A percentile compares a stretch with the other conserved stretches of the same genome.
These are phyloP conservation scores for Aquilaria malaccensis DNA, from an alignment of 345 rosid genomes.

Conservation along the genomic window DNA sequence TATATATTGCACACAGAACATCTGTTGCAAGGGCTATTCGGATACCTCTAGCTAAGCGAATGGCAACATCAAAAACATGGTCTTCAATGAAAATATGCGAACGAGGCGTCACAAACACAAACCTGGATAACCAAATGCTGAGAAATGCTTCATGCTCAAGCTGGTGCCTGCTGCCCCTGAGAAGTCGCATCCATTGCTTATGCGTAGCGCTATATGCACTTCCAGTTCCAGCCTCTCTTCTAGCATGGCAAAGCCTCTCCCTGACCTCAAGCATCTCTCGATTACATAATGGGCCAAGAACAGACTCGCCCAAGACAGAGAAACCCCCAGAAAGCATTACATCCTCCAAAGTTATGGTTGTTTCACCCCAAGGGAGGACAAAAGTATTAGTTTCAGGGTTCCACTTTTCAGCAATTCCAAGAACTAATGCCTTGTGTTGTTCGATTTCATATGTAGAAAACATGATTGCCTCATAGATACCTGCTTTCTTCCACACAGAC, in stretches of 20 bases:
- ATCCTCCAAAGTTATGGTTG: conserved; percentile 44
- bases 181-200: conserved; percentile 2
- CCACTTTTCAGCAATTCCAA: conserved; percentile 37
- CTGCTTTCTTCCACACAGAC: too few species aligned
- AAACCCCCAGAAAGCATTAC: conserved; percentile 32
- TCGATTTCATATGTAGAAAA: too few species aligned
- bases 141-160: conserved; percentile 45
- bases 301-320: conserved; percentile 20
- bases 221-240: background rate
- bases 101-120: conserved; percentile 14
- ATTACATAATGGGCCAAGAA: conserved; percentile 3
- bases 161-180: conserved; percentile 20
- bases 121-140: conserved; percentile 27
- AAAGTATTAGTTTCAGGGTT: conserved; percentile 37
- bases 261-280: conserved; percentile 7
- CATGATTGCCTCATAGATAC: too few species aligned
- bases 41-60: conserved; percentile 28
- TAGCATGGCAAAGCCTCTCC: background rate
- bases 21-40: conserved; percentile 35
- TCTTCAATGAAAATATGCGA: background rate
- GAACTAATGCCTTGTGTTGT: too few species aligned
- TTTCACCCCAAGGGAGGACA: conserved; percentile 51
- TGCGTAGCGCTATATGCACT: too few species aligned
- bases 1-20: conserved; percentile 33
- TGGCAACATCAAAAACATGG: conserved; percentile 17